Base-by-base conservation (phyloP, 306 rosid species). In the Prunus mira region DNA sequence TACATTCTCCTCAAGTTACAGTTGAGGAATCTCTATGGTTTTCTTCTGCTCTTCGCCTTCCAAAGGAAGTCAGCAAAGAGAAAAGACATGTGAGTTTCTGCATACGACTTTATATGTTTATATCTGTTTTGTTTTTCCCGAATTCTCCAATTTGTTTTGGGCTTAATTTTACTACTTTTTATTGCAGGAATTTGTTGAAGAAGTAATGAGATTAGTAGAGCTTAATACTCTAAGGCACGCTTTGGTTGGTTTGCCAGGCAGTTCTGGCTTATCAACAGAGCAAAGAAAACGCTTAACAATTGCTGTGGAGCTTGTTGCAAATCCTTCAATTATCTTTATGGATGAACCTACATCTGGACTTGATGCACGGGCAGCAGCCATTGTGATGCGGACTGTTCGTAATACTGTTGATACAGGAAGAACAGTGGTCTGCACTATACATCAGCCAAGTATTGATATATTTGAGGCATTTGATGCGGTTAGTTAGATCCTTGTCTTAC, bases 321-420 rank as follows among this genome's bases (percentile, higher is more conserved):
- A 93, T 82, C 98, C 98, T 82, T 93, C 96, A 18, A 93, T 93
- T 69, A 91, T 93, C 78, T 93, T 93, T 45, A 93, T 93, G 98
- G 98, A 93, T 71, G 98, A 93, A 79, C 98, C 96, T 69, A 93
- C 98, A 32, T 91, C 98, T 70, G 98, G 98, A 79, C 93, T 93
- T 41, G 98, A 93, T 81, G 96, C 98, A 34, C 86, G 98, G 49
- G 98, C 98, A 38, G 98, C 98, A 12, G 97, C 98, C 32, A 93
- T 91, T 56, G 98, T 93, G 13, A 93, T 91, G 96, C 72, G 98
- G 81, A 83, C 97, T 52, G 98, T 93, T 76, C 91, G 96, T 55
- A 93, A 93, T 75, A 91, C 96, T 32, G 98, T 93, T 72, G 98
- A 93, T 82, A 93, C 98, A 0, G 98, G 98, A 76, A 87, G 98